These are phyloP conservation scores for Colletotrichum nymphaeae DNA, from an alignment of 2,329 filamentous ascomycete species.

Conservation along the genomic window DNA sequence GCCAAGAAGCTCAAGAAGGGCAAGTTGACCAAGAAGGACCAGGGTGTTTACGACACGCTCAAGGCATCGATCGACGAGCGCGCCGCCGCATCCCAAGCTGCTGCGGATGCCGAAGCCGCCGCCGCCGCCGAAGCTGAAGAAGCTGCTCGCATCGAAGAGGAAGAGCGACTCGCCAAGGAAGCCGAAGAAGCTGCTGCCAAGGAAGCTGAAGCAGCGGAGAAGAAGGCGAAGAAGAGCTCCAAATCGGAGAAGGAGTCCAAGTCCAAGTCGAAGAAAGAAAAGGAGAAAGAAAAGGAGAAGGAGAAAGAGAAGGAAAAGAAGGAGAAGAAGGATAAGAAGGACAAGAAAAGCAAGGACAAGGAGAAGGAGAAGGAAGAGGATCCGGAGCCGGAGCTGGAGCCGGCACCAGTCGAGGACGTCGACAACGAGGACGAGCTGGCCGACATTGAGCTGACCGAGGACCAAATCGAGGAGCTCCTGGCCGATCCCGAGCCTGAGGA, in stretches of 20 bases:
- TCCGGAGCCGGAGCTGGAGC: slow-evolving; percentile 29
- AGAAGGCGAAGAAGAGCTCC: slow-evolving; percentile 55
- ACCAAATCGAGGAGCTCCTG: slow-evolving; percentile 57
- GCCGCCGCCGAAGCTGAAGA: slow-evolving; percentile 53
- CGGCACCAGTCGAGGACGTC: slow-evolving; percentile 21
- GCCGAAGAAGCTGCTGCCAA: slow-evolving; percentile 54
- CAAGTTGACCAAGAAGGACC: slow-evolving; percentile 56
- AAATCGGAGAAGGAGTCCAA: slow-evolving; percentile 48
- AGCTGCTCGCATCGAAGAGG: slow-evolving; percentile 41
- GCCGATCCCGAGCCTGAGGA: slow-evolving; percentile 39
- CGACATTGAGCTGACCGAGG: slow-evolving; percentile 50
- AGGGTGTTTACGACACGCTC: slow-evolving; percentile 55
- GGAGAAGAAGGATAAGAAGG: slow-evolving; percentile 46
- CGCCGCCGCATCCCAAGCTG: slow-evolving; percentile 54
- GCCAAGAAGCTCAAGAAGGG: slow-evolving; percentile 62
- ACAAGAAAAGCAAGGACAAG: slow-evolving; percentile 37
- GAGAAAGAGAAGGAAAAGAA: slow-evolving; percentile 39
- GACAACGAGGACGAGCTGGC: slow-evolving; percentile 34
- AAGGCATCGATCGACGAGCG: slow-evolving; percentile 48
- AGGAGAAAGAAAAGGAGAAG: slow-evolving; percentile 43
- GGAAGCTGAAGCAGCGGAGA: slow-evolving; percentile 47
- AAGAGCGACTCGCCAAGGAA: slow-evolving; percentile 48
- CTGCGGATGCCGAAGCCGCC: slow-evolving; percentile 44
- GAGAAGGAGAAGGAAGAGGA: slow-evolving; percentile 27
- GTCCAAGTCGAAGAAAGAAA: slow-evolving; percentile 48